phyloP scores from a whole-genome alignment of 2,329 filamentous ascomycete genomes.

The Pezicula carpinea region DNA sequence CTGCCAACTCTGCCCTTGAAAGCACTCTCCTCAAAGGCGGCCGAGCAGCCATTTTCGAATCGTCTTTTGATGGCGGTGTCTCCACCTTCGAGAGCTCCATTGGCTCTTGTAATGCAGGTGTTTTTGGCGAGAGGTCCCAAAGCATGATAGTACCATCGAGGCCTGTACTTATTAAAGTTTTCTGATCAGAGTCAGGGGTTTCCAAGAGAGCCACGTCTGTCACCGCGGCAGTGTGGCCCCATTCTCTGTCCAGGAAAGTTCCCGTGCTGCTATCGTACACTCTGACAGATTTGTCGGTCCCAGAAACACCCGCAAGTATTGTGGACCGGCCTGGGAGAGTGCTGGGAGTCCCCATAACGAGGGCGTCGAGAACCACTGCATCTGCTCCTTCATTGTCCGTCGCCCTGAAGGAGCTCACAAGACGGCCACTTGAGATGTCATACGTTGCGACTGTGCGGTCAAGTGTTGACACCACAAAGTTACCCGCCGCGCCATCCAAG shows the following conservation, averaged over 20 bases:
- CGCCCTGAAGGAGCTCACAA: constrained; percentile 73
- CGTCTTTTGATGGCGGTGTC: constrained; percentile 36
- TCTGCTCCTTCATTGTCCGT: constrained; percentile 76
- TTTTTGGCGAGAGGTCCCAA: constrained; percentile 40
- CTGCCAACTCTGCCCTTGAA: constrained; percentile 80
- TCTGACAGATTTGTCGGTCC: constrained; percentile 91
- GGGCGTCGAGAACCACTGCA: constrained; percentile 74
- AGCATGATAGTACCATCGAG: constrained; percentile 82
- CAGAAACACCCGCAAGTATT: constrained; percentile 81
- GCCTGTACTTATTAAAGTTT: constrained; percentile 67
- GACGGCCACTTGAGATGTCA: constrained; percentile 63
- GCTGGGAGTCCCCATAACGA: constrained; percentile 60
- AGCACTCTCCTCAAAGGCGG: constrained; percentile 81
- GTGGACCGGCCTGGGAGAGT: constrained; percentile 48
- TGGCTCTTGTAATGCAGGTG: constrained; percentile 15
- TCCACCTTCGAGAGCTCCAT: constrained; percentile 16
- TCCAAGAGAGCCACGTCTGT: constrained; percentile 75
- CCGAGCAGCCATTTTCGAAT: constrained; percentile 44
- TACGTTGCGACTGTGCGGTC: constrained; percentile 58
- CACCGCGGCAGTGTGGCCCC: constrained; percentile 92
- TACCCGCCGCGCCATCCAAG: constrained; percentile 47
- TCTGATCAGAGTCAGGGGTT: constrained; percentile 44
- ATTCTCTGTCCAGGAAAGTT: constrained; percentile 77
- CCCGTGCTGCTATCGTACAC: constrained; percentile 80
- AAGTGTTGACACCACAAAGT: constrained; percentile 53